Conservation (phyloP, 331 rosid species). For the Telfairia occidentalis region DNA sequence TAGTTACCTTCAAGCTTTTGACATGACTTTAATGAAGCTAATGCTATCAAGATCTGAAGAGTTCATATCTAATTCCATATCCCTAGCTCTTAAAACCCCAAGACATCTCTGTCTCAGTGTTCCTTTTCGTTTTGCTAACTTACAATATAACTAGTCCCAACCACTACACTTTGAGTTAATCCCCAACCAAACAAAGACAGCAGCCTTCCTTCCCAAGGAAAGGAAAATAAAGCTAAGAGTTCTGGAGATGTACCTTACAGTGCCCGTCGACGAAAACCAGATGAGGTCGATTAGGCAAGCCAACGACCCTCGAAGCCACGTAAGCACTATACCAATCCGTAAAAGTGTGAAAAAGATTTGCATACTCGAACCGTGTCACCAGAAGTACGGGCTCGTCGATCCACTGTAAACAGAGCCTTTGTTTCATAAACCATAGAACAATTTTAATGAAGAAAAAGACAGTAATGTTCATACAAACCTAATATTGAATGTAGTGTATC, state of each 20-base stretch:
- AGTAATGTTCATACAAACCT: background rate
- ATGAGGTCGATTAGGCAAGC: conserved; percentile 75
- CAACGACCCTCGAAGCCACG: conserved; percentile 75
- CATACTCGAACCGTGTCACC: conserved; percentile 92
- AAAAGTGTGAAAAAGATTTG: conserved; percentile 84
- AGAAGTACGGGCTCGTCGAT: conserved; percentile 83
- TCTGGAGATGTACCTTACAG: conserved; percentile 47
- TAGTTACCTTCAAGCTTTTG: background rate
- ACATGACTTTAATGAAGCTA: background rate
- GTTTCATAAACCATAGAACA: conserved; percentile 25
- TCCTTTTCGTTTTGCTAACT: background rate
- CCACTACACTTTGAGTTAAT: background rate
- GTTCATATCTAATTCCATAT: background rate
- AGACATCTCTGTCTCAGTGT: background rate
- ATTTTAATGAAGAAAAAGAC: background rate
- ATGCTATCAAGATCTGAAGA: background rate
- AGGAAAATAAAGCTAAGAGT: background rate
- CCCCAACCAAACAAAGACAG: conserved; percentile 4
- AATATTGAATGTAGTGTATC: background rate
- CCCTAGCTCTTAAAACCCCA: background rate
- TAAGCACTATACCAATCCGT: conserved; percentile 96
- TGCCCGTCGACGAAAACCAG: conserved; percentile 82
- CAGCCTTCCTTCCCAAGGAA: conserved; percentile 4
- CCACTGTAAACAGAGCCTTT: conserved; percentile 59
- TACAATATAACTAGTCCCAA: background rate